A percentile compares a stretch with the other conserved stretches of the same genome.
phyloP scores from a whole-genome alignment of 768 basidiomycete species.

The Strobilomyces echinocephalus region DNA sequence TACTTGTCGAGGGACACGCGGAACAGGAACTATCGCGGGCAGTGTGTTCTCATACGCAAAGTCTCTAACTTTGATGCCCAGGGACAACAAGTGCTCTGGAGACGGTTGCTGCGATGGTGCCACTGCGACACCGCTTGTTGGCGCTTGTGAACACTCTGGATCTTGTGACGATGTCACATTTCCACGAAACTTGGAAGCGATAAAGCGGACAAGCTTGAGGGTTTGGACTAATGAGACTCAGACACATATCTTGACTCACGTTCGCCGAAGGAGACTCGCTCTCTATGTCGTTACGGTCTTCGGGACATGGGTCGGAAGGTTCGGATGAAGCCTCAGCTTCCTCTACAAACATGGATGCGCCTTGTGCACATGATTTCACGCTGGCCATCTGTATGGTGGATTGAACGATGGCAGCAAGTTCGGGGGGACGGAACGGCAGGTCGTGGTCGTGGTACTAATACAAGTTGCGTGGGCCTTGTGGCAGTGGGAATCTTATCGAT shows the following conservation, averaged over 20 bases:
- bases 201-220: conserved; percentile 32
- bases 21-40: conserved; percentile 54
- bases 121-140: neutral
- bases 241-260: conserved; percentile 36
- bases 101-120: conserved; percentile 34
- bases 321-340: neutral
- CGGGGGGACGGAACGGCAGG: conserved; percentile 12
- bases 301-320: neutral
- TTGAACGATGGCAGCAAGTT: neutral
- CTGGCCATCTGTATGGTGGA: conserved; percentile 13
- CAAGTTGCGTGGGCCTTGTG: conserved; percentile 15
- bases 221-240: conserved; percentile 22
- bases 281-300: conserved; percentile 12
- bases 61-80: conserved; percentile 47
- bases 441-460: conserved; percentile 28
- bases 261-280: conserved; percentile 21
- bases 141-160: conserved; percentile 16
- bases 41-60: conserved; percentile 67
- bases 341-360: conserved; percentile 1
- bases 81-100: conserved; percentile 22
- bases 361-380: conserved; percentile 9
- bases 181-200: conserved; percentile 20
- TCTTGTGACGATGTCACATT: conserved; percentile 3
- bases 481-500: conserved; percentile 27
- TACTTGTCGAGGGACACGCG: conserved; percentile 43